Evolutionary conservation across 2,329 filamentous ascomycete species (phyloP), one percentile per base, ranked within the genome.

Genomic region (Epichloe elymi): DNA sequence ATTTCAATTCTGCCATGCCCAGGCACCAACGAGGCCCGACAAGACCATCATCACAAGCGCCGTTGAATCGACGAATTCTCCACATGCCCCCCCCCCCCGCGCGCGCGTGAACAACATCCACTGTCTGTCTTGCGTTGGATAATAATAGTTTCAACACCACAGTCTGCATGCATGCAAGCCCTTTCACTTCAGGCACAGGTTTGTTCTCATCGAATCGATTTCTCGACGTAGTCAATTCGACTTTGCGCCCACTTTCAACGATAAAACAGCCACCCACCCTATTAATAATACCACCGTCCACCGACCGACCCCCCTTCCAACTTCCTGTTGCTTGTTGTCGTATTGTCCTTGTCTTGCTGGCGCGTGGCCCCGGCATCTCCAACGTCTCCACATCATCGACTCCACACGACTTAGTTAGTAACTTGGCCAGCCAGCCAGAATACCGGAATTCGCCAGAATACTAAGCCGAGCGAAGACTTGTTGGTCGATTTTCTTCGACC

Each of bases 381-480:
- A 40, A 23, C 41, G 46, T 52, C 46, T 46, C 50, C 46, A 52
- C 50, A 19, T 35, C 50, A 19, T 35, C 2, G 35, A 45, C 36
- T 35, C 41, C 46, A 42, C 46, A 20, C 19, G 42, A 17, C 30
- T 46, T 14, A 6, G 23, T 46, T 14, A 6, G 23, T 26, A 26
- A 26, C 23, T 26, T 26, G 2, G 23, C 11, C 8, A 17, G 26
- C 8, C 39, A 41, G 20, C 20, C 20, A 44, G 33, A 45, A 19
- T 0, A 19, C 20, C 20, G 39, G 33, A 45, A 19, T 0, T 14
- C 7, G 8, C 26, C 26, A 30, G 26, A 30, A 30, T 30, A 30
- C 30, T 30, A 11, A 46, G 43, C 43, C 43, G 43, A n/a, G 23
- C 42, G 23, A n/a, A 38, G 8, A 30, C 30, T 30, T 30, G 26